A percentile compares a stretch with the other conserved stretches of the same genome.
These are phyloP conservation scores for Argentina anserina DNA, from an alignment of 306 rosid genomes.

Conservation along the genomic window DNA sequence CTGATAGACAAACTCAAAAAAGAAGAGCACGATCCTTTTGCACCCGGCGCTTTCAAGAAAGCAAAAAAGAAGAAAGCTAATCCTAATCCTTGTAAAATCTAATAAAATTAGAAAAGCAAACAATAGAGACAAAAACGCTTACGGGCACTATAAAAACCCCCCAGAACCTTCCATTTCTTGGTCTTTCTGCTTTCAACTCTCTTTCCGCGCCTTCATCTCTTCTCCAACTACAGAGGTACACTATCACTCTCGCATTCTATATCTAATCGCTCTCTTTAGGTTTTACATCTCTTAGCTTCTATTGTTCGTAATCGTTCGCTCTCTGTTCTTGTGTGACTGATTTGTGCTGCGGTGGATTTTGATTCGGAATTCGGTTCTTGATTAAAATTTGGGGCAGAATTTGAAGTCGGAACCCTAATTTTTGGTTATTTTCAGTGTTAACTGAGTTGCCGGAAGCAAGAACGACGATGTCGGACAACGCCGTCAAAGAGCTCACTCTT, in stretches of 20 bases:
- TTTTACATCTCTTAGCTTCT: background rate
- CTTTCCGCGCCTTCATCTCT: background rate
- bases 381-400: background rate
- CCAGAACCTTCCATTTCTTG: background rate
- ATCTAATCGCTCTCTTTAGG: background rate
- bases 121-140: background rate
- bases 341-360: background rate
- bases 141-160: background rate
- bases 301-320: background rate
- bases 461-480: slow-evolving; percentile 44
- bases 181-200: background rate
- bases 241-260: background rate
- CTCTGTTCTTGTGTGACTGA: background rate
- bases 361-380: background rate
- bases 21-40: no score
- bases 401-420: slow-evolving; percentile 2
- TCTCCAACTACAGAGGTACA: background rate
- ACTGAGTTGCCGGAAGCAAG: background rate
- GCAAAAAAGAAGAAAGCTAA: no score
- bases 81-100: no score
- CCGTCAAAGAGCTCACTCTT: slow-evolving; percentile 68
- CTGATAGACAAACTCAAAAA: no score
- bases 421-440: background rate
- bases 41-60: no score
- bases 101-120: background rate